phyloP scores from a whole-genome alignment of 2,329 filamentous ascomycete species.

The Colletotrichum sp. region DNA sequence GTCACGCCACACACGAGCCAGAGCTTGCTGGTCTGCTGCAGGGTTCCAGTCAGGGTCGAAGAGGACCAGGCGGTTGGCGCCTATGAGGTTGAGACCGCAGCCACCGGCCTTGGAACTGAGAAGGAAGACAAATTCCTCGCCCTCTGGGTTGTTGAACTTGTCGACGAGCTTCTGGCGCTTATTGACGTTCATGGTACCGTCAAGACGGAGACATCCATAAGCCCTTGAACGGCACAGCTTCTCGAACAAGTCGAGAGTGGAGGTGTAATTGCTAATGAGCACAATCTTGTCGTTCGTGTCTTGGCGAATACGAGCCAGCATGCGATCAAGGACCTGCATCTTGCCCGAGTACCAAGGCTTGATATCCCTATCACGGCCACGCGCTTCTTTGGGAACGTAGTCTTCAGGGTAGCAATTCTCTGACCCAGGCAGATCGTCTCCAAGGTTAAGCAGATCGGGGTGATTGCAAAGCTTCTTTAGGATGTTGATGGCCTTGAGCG shows the following conservation, averaged over 20 bases:
- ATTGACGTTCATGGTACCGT: conserved; percentile 97
- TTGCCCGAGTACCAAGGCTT: conserved; percentile 98
- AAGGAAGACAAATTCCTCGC: conserved; percentile 92
- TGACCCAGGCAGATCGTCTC: conserved; percentile 84
- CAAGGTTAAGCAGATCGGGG: conserved; percentile 86
- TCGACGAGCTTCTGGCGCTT: conserved; percentile 98
- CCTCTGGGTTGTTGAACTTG: conserved; percentile 94
- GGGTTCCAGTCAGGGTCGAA: conserved; percentile 99
- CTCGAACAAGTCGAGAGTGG: conserved; percentile 94
- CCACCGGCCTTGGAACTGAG: conserved; percentile 96
- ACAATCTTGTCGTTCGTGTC: conserved; percentile 99
- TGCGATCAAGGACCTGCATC: conserved; percentile 97
- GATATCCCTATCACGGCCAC: conserved; percentile 89
- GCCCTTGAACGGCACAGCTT: conserved; percentile 82
- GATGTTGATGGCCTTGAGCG: conserved; percentile 93
- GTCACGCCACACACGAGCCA: conserved; percentile 97
- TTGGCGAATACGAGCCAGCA: conserved; percentile 93
- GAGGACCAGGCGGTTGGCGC: conserved; percentile 90
- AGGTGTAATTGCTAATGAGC: conserved; percentile 97
- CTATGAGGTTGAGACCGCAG: conserved; percentile 94
- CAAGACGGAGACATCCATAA: conserved; percentile 88
- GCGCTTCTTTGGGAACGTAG: conserved; percentile 84
- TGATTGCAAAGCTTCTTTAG: conserved; percentile 99
- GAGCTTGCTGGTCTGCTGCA: conserved; percentile 93
- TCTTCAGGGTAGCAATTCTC: conserved; percentile 84